These are phyloP conservation scores for Helichrysum umbraculigerum DNA, from an alignment of 129 eudicot species.

Conservation along the genomic window DNA sequence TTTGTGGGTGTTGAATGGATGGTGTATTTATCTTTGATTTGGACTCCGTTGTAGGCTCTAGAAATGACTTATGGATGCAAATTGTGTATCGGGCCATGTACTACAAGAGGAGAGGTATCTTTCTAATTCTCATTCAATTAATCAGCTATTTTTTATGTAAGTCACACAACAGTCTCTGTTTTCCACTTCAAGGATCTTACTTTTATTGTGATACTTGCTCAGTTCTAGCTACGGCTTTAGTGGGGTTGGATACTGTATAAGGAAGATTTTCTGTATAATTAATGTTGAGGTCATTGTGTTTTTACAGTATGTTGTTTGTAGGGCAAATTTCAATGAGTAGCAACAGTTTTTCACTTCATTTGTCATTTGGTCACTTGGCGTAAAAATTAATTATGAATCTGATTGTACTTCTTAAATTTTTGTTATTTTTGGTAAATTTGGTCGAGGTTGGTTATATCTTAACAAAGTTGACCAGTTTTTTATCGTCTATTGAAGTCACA, in stretches of 20 bases:
- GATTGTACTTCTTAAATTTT: neutral
- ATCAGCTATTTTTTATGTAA: neutral
- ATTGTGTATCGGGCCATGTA: slow-evolving; percentile 93
- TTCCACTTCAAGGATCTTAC: neutral
- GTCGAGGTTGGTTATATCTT: neutral
- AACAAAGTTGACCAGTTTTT: neutral
- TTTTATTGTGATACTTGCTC: neutral
- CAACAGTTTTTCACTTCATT: neutral
- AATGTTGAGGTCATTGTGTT: too few relatives aligned
- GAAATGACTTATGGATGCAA: slow-evolving; percentile 91
- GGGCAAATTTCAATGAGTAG: neutral
- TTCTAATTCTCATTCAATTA: neutral
- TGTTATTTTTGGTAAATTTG: neutral
- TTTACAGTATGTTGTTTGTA: neutral
- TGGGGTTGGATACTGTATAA: neutral
- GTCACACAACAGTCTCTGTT: neutral
- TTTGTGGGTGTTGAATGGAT: neutral
- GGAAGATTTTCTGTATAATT: neutral
- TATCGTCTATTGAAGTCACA: neutral
- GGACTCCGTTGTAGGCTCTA: slow-evolving; percentile 53
- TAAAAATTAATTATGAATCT: neutral
- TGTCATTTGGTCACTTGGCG: neutral
- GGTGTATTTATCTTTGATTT: slow-evolving; percentile 14
- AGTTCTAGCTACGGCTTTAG: neutral
- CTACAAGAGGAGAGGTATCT: slow-evolving; percentile 89